Evolutionary conservation across 352 stramenopile genomes (phyloP).

Genomic region (Pythium rishiriense): DNA sequence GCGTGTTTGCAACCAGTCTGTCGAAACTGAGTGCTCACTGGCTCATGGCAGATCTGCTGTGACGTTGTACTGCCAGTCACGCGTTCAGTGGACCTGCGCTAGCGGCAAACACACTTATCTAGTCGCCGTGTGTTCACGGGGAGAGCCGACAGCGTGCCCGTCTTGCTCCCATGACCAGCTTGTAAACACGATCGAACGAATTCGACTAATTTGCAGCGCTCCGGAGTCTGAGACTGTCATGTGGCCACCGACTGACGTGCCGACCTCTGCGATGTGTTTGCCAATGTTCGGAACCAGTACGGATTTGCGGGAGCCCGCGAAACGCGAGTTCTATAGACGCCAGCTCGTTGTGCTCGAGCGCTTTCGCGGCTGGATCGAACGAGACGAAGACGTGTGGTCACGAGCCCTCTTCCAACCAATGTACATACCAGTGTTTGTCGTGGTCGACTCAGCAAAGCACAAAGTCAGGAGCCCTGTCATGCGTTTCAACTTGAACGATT

Average conservation of each 20-base stretch:
- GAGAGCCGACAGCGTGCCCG: conserved; percentile 52
- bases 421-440: conserved; percentile 34
- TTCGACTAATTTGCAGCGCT: not conserved
- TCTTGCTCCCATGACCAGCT: conserved; percentile 41
- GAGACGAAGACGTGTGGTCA: conserved; percentile 41
- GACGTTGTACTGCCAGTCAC: conserved; percentile 38
- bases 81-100: conserved; percentile 44
- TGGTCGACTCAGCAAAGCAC: conserved; percentile 15
- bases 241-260: conserved; percentile 20
- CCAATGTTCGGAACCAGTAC: conserved; percentile 24
- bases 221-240: not conserved
- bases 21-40: conserved; percentile 30
- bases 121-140: conserved; percentile 49
- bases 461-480: conserved; percentile 20
- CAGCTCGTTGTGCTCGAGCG: conserved; percentile 49
- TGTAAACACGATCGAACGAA: conserved; percentile 28
- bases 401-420: conserved; percentile 41
- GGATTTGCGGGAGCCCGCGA: conserved; percentile 28
- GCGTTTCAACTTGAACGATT: conserved; percentile 40
- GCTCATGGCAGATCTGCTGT: not conserved
- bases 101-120: conserved; percentile 36
- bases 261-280: not conserved
- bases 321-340: conserved; percentile 38
- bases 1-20: conserved; percentile 33
- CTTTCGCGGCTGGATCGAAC: conserved; percentile 40